Conservation (phyloP, 164 flowering plant species). For the Hamamelis virginiana region DNA sequence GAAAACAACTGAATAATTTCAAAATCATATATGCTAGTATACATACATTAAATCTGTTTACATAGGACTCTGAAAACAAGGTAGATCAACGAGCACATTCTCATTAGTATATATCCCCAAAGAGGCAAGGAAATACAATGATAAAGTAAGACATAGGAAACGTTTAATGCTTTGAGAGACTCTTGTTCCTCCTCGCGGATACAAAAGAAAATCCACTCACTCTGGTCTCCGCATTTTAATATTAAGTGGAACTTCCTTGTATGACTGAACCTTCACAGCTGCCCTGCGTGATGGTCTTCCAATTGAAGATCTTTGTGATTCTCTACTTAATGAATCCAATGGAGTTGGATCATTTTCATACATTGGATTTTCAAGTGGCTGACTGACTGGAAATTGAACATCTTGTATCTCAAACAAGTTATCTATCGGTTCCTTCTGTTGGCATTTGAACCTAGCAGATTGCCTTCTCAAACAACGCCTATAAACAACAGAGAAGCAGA, state of each 20-base stretch:
- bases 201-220: conserved; percentile 24
- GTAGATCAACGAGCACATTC: no score
- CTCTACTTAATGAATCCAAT: conserved; percentile 8
- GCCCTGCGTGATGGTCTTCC: conserved; percentile 75
- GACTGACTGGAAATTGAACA: conserved; percentile 23
- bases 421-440: conserved; percentile 32
- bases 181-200: no score
- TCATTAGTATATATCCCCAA: no score
- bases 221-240: conserved; percentile 57
- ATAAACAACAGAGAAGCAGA: conserved; percentile 1
- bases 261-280: conserved; percentile 68
- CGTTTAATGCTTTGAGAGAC: no score
- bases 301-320: conserved; percentile 48
- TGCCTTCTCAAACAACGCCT: conserved; percentile 65
- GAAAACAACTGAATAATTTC: no score
- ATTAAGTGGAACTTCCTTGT: conserved; percentile 65
- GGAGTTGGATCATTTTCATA: conserved; percentile 19
- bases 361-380: conserved; percentile 12
- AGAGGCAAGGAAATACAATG: no score
- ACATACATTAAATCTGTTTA: no score
- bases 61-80: no score
- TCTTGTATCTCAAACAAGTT: conserved; percentile 64
- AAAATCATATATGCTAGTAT: no score
- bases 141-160: no score
- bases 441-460: conserved; percentile 45